These are phyloP conservation scores for Phaeoacremonium minimum DNA, from an alignment of 2,329 filamentous ascomycete species.

Conservation along the genomic window DNA sequence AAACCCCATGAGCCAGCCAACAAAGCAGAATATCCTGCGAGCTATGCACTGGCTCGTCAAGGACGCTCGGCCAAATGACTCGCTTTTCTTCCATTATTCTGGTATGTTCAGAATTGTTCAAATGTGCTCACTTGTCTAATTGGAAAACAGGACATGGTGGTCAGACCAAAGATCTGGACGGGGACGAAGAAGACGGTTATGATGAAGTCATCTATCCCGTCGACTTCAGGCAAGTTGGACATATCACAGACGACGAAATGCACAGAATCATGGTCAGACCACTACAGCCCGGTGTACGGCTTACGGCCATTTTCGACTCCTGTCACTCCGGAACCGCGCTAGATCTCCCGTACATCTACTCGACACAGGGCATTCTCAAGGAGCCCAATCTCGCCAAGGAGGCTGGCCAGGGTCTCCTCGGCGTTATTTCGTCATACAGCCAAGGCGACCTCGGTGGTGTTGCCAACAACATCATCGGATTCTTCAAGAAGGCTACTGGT, in stretches of 20 bases:
- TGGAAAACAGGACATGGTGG: constrained; percentile 62
- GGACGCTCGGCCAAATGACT: constrained; percentile 87
- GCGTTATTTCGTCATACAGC: constrained; percentile 54
- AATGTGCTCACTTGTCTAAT: background rate
- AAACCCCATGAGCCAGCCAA: constrained; percentile 95
- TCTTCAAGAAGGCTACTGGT: constrained; percentile 84
- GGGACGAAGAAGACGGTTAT: constrained; percentile 77
- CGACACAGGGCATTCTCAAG: constrained; percentile 64
- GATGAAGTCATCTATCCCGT: constrained; percentile 84
- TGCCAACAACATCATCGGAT: constrained; percentile 71
- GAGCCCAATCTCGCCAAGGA: constrained; percentile 66
- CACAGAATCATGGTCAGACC: constrained; percentile 66
- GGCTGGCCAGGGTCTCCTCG: constrained; percentile 59
- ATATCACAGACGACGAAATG: constrained; percentile 82
- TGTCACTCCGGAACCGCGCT: constrained; percentile 65
- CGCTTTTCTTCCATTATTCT: constrained; percentile 96
- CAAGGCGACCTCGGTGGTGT: constrained; percentile 78
- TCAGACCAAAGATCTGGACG: constrained; percentile 75
- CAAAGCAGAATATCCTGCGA: constrained; percentile 88
- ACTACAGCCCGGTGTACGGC: constrained; percentile 49
- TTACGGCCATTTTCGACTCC: constrained; percentile 62
- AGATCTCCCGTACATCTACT: constrained; percentile 66
- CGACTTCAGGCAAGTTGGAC: constrained; percentile 73
- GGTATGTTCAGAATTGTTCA: constrained; percentile 47
- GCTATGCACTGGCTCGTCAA: constrained; percentile 99